Percentiles rank a stretch among this genome's conserved stretches.
phyloP scores from a whole-genome alignment of 768 basidiomycete genomes.

The Kwoniella pini region DNA sequence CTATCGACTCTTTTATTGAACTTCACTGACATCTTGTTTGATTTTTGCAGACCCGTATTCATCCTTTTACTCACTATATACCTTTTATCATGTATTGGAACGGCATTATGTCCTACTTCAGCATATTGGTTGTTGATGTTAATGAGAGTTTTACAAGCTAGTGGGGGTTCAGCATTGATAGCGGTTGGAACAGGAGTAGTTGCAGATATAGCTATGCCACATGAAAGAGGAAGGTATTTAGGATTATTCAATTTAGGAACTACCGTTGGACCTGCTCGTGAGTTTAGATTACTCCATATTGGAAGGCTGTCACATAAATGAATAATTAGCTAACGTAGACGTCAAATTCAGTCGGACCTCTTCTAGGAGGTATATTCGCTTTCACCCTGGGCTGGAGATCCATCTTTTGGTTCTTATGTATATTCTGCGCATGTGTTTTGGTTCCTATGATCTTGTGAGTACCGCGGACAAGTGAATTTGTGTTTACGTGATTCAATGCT shows the following conservation, averaged over 20 bases:
- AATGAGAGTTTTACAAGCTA: conserved; percentile 70
- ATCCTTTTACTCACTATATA: conserved; percentile 67
- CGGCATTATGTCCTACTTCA: conserved; percentile 62
- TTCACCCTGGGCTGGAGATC: conserved; percentile 65
- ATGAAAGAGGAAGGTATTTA: conserved; percentile 73
- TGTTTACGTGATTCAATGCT: too few relatives aligned
- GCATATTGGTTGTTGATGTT: conserved; percentile 79
- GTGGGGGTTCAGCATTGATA: conserved; percentile 12
- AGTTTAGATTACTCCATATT: neutral
- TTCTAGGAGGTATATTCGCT: conserved; percentile 55
- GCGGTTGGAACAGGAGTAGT: conserved; percentile 68
- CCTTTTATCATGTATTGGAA: conserved; percentile 66
- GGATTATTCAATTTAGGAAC: conserved; percentile 61
- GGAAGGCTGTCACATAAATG: too few relatives aligned
- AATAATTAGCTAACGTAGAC: too few relatives aligned
- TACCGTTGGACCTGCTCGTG: conserved; percentile 37
- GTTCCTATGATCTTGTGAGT: conserved; percentile 56
- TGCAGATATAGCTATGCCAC: conserved; percentile 71
- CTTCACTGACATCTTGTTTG: neutral
- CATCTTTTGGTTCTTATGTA: conserved; percentile 52
- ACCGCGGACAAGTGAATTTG: too few relatives aligned
- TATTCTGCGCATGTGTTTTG: conserved; percentile 35
- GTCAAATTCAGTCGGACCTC: conserved; percentile 28
- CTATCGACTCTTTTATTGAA: neutral
- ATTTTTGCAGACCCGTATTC: conserved; percentile 41